Evolutionary conservation across 2,329 filamentous ascomycete species (phyloP).

Genomic region (Cercospora sojina): DNA sequence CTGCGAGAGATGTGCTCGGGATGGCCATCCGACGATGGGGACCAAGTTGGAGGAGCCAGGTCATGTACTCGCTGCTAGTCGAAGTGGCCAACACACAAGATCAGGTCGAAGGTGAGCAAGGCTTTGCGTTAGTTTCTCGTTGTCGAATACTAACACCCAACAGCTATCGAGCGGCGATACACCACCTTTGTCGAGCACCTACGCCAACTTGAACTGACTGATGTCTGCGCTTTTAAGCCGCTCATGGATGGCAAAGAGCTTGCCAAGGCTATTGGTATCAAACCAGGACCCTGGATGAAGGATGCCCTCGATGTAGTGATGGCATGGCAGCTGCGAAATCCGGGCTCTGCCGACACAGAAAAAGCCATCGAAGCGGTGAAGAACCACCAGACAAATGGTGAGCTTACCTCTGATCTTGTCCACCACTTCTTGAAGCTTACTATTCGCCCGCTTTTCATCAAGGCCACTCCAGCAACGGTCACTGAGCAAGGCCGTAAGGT

Average conservation of each 20-base stretch:
- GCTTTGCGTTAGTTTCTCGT: slow-evolving; percentile 1
- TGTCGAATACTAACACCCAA: slow-evolving; percentile 9
- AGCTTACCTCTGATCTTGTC: slow-evolving; percentile 51
- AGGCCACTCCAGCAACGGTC: slow-evolving; percentile 53
- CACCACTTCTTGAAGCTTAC: slow-evolving; percentile 61
- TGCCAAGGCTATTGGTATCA: slow-evolving; percentile 62
- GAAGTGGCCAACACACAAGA: slow-evolving; percentile 54
- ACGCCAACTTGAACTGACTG: slow-evolving; percentile 50
- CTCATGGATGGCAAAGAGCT: slow-evolving; percentile 73
- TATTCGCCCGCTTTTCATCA: slow-evolving; percentile 66
- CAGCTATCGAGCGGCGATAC: slow-evolving; percentile 53
- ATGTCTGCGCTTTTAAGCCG: slow-evolving; percentile 50
- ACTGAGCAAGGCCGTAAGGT: slow-evolving; percentile 59
- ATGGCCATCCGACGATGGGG: slow-evolving; percentile 76
- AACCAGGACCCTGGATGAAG: slow-evolving; percentile 81
- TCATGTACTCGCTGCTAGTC: slow-evolving; percentile 65
- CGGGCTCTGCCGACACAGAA: slow-evolving; percentile 58
- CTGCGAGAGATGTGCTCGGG: slow-evolving; percentile 63
- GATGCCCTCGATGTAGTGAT: slow-evolving; percentile 75
- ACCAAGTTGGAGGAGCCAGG: slow-evolving; percentile 68
- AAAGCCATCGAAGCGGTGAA: slow-evolving; percentile 49
- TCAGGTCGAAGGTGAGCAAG: slow-evolving; percentile 45
- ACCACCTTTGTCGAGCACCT: slow-evolving; percentile 55
- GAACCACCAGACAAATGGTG: slow-evolving; percentile 43
- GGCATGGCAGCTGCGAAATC: slow-evolving; percentile 85